Percentiles rank a stretch among this genome's conserved stretches.
Conservation (phyloP, 177 flowering plant genomes). For the Telopea speciosissima region DNA sequence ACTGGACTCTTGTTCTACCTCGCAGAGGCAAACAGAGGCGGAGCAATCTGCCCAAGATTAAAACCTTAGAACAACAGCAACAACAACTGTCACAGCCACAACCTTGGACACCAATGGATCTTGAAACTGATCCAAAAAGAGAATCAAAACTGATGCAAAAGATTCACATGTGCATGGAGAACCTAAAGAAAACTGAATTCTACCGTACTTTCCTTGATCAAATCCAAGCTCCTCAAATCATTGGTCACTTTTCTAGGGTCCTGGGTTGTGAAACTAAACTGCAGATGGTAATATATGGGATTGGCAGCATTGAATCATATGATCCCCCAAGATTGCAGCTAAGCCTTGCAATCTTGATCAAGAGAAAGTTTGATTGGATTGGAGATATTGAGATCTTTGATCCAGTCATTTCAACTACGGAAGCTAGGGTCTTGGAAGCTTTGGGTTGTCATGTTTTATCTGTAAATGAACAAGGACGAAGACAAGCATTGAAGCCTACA, state of each 20-base stretch:
- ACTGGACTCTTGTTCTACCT: slow-evolving; percentile 66
- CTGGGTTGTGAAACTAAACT: slow-evolving; percentile 46
- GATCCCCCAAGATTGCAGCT: slow-evolving; percentile 73
- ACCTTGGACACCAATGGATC: slow-evolving; percentile 52
- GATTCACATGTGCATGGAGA: slow-evolving; percentile 41
- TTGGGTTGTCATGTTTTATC: slow-evolving; percentile 59
- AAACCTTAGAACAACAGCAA: slow-evolving; percentile 18
- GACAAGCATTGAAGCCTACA: slow-evolving; percentile 52
- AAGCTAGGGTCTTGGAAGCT: slow-evolving; percentile 49
- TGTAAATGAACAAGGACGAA: slow-evolving; percentile 67
- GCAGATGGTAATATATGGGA: slow-evolving; percentile 85
- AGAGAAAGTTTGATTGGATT: slow-evolving; percentile 58
- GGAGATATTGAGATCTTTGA: slow-evolving; percentile 75
- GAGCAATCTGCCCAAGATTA: slow-evolving; percentile 13
- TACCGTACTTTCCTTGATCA: slow-evolving; percentile 37
- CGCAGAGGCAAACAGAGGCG: slow-evolving; percentile 47
- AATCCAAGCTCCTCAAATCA: slow-evolving; percentile 33
- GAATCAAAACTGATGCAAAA: slow-evolving; percentile 51
- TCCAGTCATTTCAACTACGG: slow-evolving; percentile 68
- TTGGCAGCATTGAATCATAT: slow-evolving; percentile 78
- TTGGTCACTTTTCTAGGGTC: slow-evolving; percentile 24
- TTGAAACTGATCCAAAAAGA: slow-evolving; percentile 30
- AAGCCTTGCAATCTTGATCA: slow-evolving; percentile 62
- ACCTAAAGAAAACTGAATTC: slow-evolving; percentile 50
- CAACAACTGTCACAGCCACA: slow-evolving; percentile 1